Conservation (phyloP, 805 yeast genomes). For the Candida railenensis region DNA sequence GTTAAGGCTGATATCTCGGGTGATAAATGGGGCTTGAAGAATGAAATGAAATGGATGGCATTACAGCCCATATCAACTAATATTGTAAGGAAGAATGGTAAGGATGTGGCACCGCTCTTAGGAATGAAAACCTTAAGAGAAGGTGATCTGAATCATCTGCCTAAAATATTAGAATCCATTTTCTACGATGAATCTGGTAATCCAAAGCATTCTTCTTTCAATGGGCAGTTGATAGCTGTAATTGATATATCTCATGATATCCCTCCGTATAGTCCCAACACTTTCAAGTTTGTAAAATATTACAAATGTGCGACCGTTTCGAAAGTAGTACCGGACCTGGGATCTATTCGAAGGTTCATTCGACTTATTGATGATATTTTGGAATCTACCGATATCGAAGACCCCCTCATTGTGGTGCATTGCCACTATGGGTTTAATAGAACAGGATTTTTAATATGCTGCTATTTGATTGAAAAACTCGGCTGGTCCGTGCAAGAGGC, state of each 20-base stretch:
- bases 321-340: slow-evolving; percentile 67
- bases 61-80: slow-evolving; percentile 50
- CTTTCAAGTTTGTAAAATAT: slow-evolving; percentile 54
- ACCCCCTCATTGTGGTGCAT: slow-evolving; percentile 60
- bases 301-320: slow-evolving; percentile 77
- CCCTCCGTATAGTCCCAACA: slow-evolving; percentile 67
- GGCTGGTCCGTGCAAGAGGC: slow-evolving; percentile 66
- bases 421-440: slow-evolving; percentile 83
- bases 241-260: slow-evolving; percentile 69
- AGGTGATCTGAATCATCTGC: slow-evolving; percentile 61
- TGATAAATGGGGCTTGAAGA: slow-evolving; percentile 78
- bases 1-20: slow-evolving; percentile 62
- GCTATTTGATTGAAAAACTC: slow-evolving; percentile 60
- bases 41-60: slow-evolving; percentile 68
- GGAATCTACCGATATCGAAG: slow-evolving; percentile 13
- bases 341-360: slow-evolving; percentile 57
- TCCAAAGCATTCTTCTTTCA: slow-evolving; percentile 6
- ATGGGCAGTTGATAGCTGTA: slow-evolving; percentile 49
- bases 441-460: slow-evolving; percentile 71
- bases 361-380: slow-evolving; percentile 50
- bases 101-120: slow-evolving; percentile 46
- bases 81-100: slow-evolving; percentile 29
- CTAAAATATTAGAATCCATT: slow-evolving; percentile 46
- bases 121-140: slow-evolving; percentile 78
- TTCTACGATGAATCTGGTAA: slow-evolving; percentile 25